Evolutionary conservation across 2,329 filamentous ascomycete species (phyloP).

Genomic region (Diaporthe australafricana): DNA sequence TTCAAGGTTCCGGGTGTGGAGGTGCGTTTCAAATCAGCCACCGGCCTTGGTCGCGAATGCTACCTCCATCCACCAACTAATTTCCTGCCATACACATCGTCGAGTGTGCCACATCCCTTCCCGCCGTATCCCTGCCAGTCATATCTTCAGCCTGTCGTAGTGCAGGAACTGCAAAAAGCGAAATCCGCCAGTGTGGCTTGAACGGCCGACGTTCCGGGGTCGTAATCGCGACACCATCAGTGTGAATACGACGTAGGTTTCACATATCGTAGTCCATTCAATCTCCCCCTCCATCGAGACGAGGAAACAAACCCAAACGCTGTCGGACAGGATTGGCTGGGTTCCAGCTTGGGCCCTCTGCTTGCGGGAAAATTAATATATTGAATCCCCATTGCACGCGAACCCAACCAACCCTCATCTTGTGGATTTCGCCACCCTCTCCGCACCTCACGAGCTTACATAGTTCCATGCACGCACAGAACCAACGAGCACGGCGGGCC

Average conservation of each 20-base stretch:
- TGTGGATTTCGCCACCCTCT: conserved; percentile 1
- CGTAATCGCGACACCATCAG: neutral
- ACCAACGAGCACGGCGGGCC: neutral
- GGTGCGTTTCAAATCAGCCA: conserved; percentile 26
- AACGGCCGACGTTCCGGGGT: neutral
- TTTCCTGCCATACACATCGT: neutral
- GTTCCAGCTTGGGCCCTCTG: conserved; percentile 6
- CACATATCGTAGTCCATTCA: neutral
- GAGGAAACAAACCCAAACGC: neutral
- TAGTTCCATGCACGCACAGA: neutral
- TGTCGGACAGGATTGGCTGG: neutral
- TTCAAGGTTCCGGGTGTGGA: conserved; percentile 6
- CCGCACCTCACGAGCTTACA: neutral
- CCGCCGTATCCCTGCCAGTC: conserved; percentile 4
- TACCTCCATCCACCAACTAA: conserved; percentile 17
- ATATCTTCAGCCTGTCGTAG: neutral
- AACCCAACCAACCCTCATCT: neutral
- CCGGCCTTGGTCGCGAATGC: conserved; percentile 19
- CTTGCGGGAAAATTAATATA: conserved; percentile 3
- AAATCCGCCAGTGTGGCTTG: conserved; percentile 10
- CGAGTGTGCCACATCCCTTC: conserved; percentile 2
- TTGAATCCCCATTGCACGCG: neutral
- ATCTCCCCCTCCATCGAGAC: neutral
- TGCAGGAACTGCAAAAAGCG: neutral
- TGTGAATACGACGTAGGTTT: neutral